Conservation (phyloP, 345 rosid genomes). For the Eucalyptus paniculata region DNA sequence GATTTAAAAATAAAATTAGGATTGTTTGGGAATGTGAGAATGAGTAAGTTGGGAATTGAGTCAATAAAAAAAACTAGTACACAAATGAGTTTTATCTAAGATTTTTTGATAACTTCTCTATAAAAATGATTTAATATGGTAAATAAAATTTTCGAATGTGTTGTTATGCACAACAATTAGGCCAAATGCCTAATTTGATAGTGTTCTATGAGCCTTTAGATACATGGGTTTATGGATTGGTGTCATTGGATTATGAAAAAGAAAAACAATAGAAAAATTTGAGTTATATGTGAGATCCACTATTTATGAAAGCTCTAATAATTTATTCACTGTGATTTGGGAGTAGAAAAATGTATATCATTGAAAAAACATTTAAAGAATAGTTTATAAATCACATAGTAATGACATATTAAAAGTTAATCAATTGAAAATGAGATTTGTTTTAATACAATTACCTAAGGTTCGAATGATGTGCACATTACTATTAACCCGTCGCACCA, state of each 20-base stretch:
- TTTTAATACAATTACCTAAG: too few species aligned
- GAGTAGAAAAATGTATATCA: too few species aligned
- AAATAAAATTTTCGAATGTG: background rate
- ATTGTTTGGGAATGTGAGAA: too few species aligned
- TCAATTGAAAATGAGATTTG: too few species aligned
- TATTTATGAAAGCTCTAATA: too few species aligned
- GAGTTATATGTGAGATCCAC: too few species aligned
- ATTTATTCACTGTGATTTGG: rapidly evolving
- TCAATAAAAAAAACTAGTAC: background rate
- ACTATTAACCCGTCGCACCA: rapidly evolving
- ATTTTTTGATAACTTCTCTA: background rate
- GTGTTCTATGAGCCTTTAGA: rapidly evolving
- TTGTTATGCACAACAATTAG: background rate
- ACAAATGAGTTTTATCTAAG: background rate
- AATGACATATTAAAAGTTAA: too few species aligned
- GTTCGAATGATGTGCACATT: too few species aligned
- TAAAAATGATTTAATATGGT: background rate
- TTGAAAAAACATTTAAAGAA: too few species aligned
- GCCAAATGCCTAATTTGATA: too few species aligned
- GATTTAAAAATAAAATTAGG: rapidly evolving
- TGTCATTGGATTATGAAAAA: rapidly evolving
- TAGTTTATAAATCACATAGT: too few species aligned
- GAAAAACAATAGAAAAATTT: too few species aligned
- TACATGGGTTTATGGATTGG: rapidly evolving
- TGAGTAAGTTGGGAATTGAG: rapidly evolving